A percentile compares a stretch with the other conserved stretches of the same genome.
phyloP scores from a whole-genome alignment of 2,329 filamentous ascomycete genomes.

The Aureobasidium sp. region DNA sequence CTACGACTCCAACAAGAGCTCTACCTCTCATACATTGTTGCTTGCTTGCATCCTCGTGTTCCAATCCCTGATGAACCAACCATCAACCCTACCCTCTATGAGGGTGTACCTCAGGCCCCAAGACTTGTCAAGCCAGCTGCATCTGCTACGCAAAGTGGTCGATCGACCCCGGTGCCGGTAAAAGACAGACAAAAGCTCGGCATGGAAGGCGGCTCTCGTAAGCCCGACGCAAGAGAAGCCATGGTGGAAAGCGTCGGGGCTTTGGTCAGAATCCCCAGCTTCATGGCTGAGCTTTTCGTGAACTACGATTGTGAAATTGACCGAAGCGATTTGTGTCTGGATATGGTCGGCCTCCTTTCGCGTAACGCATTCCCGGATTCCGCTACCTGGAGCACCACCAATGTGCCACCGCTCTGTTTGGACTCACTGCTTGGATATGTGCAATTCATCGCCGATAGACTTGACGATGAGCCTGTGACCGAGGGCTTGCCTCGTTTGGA shows the following conservation, averaged over 20 bases:
- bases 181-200: conserved; percentile 89
- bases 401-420: conserved; percentile 87
- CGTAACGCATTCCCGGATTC: conserved; percentile 94
- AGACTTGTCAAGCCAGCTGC: conserved; percentile 73
- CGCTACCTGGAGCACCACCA: conserved; percentile 97
- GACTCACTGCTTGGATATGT: conserved; percentile 87
- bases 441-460: conserved; percentile 79
- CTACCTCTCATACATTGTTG: conserved; percentile 87
- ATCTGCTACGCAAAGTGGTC: conserved; percentile 67
- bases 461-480: conserved; percentile 58
- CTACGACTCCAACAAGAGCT: conserved; percentile 95
- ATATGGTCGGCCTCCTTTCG: conserved; percentile 85
- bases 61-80: conserved; percentile 85
- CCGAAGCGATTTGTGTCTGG: conserved; percentile 83
- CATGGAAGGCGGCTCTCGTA: conserved; percentile 80
- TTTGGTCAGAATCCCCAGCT: conserved; percentile 83
- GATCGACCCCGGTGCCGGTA: conserved; percentile 81
- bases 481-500: conserved; percentile 60
- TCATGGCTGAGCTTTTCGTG: conserved; percentile 90
- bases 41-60: conserved; percentile 86
- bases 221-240: conserved; percentile 89
- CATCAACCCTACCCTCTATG: conserved; percentile 85
- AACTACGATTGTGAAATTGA: conserved; percentile 98
- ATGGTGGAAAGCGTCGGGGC: conserved; percentile 97
- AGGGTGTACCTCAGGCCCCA: conserved; percentile 84